Evolutionary conservation across 2,329 filamentous ascomycete genomes (phyloP).

Genomic region (Aspergillus uvarum): DNA sequence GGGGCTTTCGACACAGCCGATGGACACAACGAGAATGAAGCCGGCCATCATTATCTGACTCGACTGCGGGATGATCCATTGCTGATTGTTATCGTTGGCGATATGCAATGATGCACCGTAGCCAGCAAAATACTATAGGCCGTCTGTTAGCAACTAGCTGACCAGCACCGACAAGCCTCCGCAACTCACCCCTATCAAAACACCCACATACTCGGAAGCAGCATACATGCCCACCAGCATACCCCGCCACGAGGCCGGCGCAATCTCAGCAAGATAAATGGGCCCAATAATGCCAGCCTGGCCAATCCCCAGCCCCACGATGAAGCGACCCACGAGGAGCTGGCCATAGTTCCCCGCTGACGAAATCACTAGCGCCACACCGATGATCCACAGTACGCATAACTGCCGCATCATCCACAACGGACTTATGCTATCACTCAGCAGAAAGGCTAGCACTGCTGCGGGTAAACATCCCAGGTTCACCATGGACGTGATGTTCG

Average conservation of each 20-base stretch:
- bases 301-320: constrained; percentile 35
- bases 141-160: not conserved
- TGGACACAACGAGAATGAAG: constrained; percentile 65
- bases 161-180: not conserved
- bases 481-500: constrained; percentile 43
- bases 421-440: constrained; percentile 29
- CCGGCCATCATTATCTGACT: constrained; percentile 71
- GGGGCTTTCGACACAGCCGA: constrained; percentile 65
- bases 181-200: constrained; percentile 21
- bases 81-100: constrained; percentile 36
- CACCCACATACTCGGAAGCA: constrained; percentile 23
- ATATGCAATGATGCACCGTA: constrained; percentile 53
- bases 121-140: constrained; percentile 26
- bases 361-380: constrained; percentile 35
- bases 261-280: constrained; percentile 83
- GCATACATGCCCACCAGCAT: constrained; percentile 42
- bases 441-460: constrained; percentile 32
- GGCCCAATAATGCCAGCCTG: constrained; percentile 78
- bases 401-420: constrained; percentile 26
- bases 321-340: constrained; percentile 32
- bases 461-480: constrained; percentile 41
- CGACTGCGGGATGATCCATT: constrained; percentile 65
- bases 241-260: constrained; percentile 68
- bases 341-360: constrained; percentile 28
- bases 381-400: constrained; percentile 20